A percentile compares a stretch with the other conserved stretches of the same genome.
Evolutionary conservation across 2,329 filamentous ascomycete genomes (phyloP).

Genomic region (Dactylellina drechsleri): DNA sequence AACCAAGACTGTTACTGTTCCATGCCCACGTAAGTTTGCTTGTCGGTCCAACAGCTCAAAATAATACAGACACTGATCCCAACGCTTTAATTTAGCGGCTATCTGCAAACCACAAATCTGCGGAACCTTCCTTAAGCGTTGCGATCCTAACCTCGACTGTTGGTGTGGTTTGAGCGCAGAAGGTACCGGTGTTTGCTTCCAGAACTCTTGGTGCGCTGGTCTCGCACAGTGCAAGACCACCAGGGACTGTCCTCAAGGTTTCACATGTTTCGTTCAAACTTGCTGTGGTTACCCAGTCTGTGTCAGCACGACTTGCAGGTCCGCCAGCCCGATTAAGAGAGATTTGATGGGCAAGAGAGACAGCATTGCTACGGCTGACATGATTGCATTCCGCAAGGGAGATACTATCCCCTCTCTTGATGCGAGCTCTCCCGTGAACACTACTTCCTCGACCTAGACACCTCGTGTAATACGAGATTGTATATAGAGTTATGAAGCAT

Average conservation of each 20-base stretch:
- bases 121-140: slow-evolving; percentile 51
- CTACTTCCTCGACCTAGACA: not conserved
- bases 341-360: slow-evolving; percentile 23
- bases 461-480: not conserved
- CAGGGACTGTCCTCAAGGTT: slow-evolving; percentile 42
- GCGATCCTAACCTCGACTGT: slow-evolving; percentile 42
- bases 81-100: slow-evolving; percentile 11
- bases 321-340: slow-evolving; percentile 46
- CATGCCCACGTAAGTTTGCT: slow-evolving; percentile 41
- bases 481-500: not conserved
- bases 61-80: not conserved
- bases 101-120: slow-evolving; percentile 52
- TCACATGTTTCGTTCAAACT: slow-evolving; percentile 45
- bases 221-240: slow-evolving; percentile 41
- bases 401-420: slow-evolving; percentile 43
- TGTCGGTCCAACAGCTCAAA: not conserved
- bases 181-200: slow-evolving; percentile 48
- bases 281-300: slow-evolving; percentile 49
- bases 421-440: not conserved
- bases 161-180: slow-evolving; percentile 52
- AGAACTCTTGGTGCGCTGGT: slow-evolving; percentile 48
- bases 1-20: slow-evolving; percentile 41
- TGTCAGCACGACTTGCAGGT: slow-evolving; percentile 53
- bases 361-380: slow-evolving; percentile 30
- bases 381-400: slow-evolving; percentile 50